A percentile compares a stretch with the other conserved stretches of the same genome.
Conservation (phyloP, 2,329 filamentous ascomycete species). For the Knoxdaviesia capensis region DNA sequence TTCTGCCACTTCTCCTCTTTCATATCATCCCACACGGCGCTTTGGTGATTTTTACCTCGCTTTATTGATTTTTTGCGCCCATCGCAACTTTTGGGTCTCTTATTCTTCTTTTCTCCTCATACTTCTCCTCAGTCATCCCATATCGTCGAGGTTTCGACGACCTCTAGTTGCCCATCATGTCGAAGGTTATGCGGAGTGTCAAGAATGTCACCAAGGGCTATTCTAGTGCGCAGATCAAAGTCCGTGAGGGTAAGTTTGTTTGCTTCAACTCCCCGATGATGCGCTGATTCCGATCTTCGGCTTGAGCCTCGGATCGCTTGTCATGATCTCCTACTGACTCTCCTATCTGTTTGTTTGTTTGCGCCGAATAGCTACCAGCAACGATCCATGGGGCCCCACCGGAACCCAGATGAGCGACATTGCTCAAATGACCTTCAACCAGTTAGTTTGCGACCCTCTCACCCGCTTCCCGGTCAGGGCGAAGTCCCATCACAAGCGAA, state of each 20-base stretch:
- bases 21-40: no score
- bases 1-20: no score
- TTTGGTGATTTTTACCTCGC: no score
- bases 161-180: constrained; percentile 40
- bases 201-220: constrained; percentile 99
- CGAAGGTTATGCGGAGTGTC: constrained; percentile 88
- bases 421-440: constrained; percentile 92
- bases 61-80: no score
- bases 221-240: constrained; percentile 89
- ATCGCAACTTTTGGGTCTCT: not conserved
- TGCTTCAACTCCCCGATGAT: no score
- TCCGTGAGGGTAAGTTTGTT: constrained; percentile 64
- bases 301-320: no score
- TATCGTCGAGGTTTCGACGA: not conserved
- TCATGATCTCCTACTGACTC: constrained; percentile 1
- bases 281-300: no score
- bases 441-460: constrained; percentile 34
- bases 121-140: not conserved
- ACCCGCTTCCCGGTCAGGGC: no score
- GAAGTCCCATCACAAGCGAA: no score
- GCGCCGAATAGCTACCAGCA: constrained; percentile 63
- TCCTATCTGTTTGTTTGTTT: not conserved
- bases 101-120: not conserved
- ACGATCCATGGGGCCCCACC: constrained; percentile 95
- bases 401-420: constrained; percentile 98